Conservation (phyloP, 345 rosid species). For the Firmiana major region DNA sequence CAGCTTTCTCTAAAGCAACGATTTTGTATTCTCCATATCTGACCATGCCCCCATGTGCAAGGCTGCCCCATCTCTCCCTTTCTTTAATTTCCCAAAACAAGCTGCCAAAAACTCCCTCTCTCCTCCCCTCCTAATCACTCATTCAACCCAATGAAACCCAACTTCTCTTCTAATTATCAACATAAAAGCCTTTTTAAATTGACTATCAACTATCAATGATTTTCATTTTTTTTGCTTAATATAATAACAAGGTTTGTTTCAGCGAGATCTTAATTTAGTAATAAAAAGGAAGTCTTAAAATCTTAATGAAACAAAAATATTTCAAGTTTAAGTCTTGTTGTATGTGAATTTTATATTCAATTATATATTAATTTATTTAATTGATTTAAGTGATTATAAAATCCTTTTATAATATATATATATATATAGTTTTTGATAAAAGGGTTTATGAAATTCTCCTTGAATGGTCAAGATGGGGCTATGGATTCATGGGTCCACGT, state of each 20-base stretch:
- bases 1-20: conserved; percentile 7
- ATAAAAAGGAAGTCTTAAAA: too few relatives aligned
- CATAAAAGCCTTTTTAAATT: not conserved
- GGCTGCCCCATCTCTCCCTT: conserved; percentile 35
- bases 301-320: too few relatives aligned
- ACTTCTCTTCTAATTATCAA: not conserved
- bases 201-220: conserved; percentile 2
- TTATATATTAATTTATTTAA: too few relatives aligned
- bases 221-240: not conserved
- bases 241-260: not conserved
- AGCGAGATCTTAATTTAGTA: too few relatives aligned
- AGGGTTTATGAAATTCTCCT: not conserved
- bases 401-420: too few relatives aligned
- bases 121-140: conserved; percentile 6
- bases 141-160: not conserved
- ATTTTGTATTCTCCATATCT: conserved; percentile 26
- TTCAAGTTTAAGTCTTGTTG: too few relatives aligned
- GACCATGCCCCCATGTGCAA: conserved; percentile 50
- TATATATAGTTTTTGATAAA: too few relatives aligned
- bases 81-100: conserved; percentile 16
- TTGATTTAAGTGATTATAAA: too few relatives aligned
- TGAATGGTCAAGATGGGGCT: conserved; percentile 29
- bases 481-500: conserved; percentile 28
- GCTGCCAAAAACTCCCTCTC: conserved; percentile 24
- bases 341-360: too few relatives aligned